Base-by-base conservation (phyloP, 169 alveolate genomes). In the Cryptosporidium canis region DNA sequence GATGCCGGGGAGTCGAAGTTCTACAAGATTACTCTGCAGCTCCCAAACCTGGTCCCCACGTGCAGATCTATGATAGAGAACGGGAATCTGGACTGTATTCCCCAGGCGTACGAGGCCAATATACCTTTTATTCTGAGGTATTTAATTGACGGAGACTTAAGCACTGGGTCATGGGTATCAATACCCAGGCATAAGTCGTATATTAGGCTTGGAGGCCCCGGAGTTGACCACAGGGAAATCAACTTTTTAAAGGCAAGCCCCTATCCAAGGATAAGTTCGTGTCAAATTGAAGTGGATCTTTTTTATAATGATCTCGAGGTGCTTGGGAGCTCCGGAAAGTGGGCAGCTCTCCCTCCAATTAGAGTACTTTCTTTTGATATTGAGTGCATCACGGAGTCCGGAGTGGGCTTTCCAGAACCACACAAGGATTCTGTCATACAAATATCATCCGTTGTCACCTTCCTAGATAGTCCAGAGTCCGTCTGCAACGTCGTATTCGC, bases 161-260 rank as follows among this genome's bases (percentile, higher is more conserved):
- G 97, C 16, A 99, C 99, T 39, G 97, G 99, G 94, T 94, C 98
- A 61, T 98, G 99, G 99, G 90, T 97, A 71, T 91, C 92, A 85
- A 65, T 96, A 39, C 77, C 90, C 64, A 66, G 44, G 37, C 92
- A 87, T 64, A 92, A 68, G 53, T 90, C 92, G 83, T 45, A 67
- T 43, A 16, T 92, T 64, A 24, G 90, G 53, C 35, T 37, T 29
- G n/a, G 90, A 56, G 63, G 35, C 44, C 27, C 16, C n/a, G 21
- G 43, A 83, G 35, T 41, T 48, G 48, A 39, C 6, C 7, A 21
- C 16, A 68, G n/a, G 21, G 77, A 27, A 41, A 45, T 39, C 29
- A 31, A 14, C 33, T 71, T 45, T 67, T 37, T 27, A 4, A 58
- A 12, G 7, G 6, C 37, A 51, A 55, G 90, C n/a, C 83, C 47